These are phyloP conservation scores for Neopestalotiopsis sp. DNA, from an alignment of 2,329 filamentous ascomycete genomes.

Conservation along the genomic window DNA sequence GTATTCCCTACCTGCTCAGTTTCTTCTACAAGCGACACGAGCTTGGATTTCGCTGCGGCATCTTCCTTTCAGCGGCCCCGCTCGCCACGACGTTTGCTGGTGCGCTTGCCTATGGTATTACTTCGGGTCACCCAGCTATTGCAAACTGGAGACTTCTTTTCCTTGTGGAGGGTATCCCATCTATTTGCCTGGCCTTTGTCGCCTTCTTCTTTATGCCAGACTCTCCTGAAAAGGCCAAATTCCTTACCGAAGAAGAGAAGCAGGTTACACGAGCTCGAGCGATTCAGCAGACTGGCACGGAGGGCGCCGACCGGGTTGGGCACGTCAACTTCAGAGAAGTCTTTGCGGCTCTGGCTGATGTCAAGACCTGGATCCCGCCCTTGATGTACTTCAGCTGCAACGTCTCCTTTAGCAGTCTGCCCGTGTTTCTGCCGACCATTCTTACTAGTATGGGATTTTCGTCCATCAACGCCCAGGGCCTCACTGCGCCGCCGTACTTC, in stretches of 20 bases:
- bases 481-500: conserved; percentile 75
- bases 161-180: conserved; percentile 42
- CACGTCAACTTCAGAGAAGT: conserved; percentile 52
- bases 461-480: conserved; percentile 70
- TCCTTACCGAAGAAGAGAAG: conserved; percentile 63
- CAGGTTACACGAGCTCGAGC: conserved; percentile 59
- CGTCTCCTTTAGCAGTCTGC: conserved; percentile 69
- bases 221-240: conserved; percentile 55
- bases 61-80: conserved; percentile 55
- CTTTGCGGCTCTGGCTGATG: conserved; percentile 49
- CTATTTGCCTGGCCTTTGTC: conserved; percentile 36
- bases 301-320: conserved; percentile 53
- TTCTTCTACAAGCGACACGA: conserved; percentile 50
- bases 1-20: conserved; percentile 39
- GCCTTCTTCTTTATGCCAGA: conserved; percentile 43
- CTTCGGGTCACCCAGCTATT: conserved; percentile 61
- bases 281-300: conserved; percentile 57
- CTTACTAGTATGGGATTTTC: conserved; percentile 72
- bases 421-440: conserved; percentile 70
- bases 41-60: conserved; percentile 45
- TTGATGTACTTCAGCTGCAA: conserved; percentile 49
- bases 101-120: conserved; percentile 72
- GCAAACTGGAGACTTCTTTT: conserved; percentile 47
- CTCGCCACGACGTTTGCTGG: conserved; percentile 74
- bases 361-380: conserved; percentile 56